phyloP scores from a whole-genome alignment of 2,329 filamentous ascomycete genomes.

The Ascochyta lentis region DNA sequence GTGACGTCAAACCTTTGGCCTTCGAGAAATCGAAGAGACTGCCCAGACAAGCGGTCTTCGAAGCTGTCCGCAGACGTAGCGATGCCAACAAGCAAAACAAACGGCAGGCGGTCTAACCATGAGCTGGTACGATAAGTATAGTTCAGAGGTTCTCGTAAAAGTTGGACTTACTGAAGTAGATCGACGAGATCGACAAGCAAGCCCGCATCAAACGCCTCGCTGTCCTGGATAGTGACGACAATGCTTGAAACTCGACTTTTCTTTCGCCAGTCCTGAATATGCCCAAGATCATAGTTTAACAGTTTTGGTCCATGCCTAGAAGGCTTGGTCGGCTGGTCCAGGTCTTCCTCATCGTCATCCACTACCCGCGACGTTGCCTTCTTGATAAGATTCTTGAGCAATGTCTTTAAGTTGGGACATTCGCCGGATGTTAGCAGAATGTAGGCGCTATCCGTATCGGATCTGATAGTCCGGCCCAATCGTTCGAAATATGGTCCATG shows the following conservation, averaged over 20 bases:
- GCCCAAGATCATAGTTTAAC: conserved; percentile 80
- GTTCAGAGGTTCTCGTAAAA: too few species aligned
- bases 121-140: conserved; percentile 48
- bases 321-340: conserved; percentile 21
- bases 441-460: conserved; percentile 58
- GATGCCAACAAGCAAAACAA: conserved; percentile 78
- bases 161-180: conserved; percentile 66
- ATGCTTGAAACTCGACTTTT: conserved; percentile 64
- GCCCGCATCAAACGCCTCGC: conserved; percentile 77
- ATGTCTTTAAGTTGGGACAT: conserved; percentile 74
- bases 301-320: conserved; percentile 66
- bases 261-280: conserved; percentile 67
- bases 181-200: conserved; percentile 75
- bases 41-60: conserved; percentile 74
- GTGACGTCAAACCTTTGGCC: conserved; percentile 80
- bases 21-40: conserved; percentile 69
- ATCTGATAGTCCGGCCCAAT: conserved; percentile 57
- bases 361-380: conserved; percentile 65
- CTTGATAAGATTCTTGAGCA: conserved; percentile 75
- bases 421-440: conserved; percentile 73
- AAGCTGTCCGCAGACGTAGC: conserved; percentile 83
- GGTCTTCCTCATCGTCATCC: conserved; percentile 60
- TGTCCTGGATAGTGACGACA: conserved; percentile 78
- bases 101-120: conserved; percentile 78
- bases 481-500: conserved; percentile 77